Evolutionary conservation across 1,284 basidiomycete species (phyloP).

Genomic region (Phlebopus sp.): DNA sequence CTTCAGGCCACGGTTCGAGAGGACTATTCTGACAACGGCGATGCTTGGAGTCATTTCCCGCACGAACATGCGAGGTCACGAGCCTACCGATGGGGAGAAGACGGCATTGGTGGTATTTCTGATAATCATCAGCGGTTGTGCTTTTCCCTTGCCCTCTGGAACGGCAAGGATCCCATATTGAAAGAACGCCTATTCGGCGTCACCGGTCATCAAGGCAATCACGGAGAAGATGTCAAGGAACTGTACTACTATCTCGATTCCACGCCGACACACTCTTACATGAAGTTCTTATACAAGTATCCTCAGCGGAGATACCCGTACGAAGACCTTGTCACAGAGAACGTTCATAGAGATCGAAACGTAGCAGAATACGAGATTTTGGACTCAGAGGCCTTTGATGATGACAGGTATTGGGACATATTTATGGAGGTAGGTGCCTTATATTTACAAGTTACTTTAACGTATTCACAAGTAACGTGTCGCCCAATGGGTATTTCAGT

Average conservation of each 20-base stretch:
- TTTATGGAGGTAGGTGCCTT: constrained; percentile 77
- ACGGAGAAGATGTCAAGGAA: constrained; percentile 99
- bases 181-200: constrained; percentile 96
- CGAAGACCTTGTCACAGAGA: constrained; percentile 88
- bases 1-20: constrained; percentile 91
- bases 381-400: constrained; percentile 90
- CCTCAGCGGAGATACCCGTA: constrained; percentile 92
- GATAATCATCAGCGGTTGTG: constrained; percentile 96
- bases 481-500: constrained; percentile 46
- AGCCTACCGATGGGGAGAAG: constrained; percentile 98
- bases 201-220: constrained; percentile 95
- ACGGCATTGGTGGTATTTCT: constrained; percentile 93
- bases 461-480: too few relatives aligned
- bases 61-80: constrained; percentile 93
- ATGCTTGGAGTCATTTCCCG: constrained; percentile 97
- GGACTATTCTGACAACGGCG: constrained; percentile 94
- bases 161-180: constrained; percentile 90
- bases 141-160: constrained; percentile 91
- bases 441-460: too few relatives aligned
- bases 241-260: constrained; percentile 98
- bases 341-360: constrained; percentile 77
- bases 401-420: constrained; percentile 96
- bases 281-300: constrained; percentile 99
- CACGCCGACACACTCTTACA: constrained; percentile 97
- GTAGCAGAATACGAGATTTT: constrained; percentile 92